A percentile compares a stretch with the other conserved stretches of the same genome.
Conservation (phyloP, 2,329 filamentous ascomycete species). For the Cladosporium sp. region DNA sequence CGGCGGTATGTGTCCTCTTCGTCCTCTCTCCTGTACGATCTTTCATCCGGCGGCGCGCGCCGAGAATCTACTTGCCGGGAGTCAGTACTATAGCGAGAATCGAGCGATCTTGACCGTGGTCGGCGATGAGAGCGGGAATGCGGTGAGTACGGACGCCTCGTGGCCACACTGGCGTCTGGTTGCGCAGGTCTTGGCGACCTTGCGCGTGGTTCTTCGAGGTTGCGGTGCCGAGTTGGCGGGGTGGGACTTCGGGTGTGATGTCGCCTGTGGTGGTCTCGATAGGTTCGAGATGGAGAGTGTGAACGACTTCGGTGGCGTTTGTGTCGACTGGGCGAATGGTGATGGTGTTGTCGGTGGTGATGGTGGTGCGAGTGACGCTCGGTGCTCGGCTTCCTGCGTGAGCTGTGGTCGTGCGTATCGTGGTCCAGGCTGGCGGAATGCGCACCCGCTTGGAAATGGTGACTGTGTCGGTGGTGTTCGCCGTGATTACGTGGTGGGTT, state of each 20-base stretch:
- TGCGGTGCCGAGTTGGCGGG: conserved; percentile 27
- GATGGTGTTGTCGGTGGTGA: conserved; percentile 13
- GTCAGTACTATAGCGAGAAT: conserved; percentile 34
- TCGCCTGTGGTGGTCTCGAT: conserved; percentile 15
- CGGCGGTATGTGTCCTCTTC: conserved; percentile 8
- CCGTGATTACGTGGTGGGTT: neutral
- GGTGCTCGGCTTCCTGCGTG: conserved; percentile 4
- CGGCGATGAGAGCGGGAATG: conserved; percentile 35
- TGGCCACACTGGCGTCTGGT: conserved; percentile 20
- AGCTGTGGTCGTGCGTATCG: conserved; percentile 10
- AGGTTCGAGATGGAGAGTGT: conserved; percentile 18
- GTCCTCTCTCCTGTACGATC: conserved; percentile 19
- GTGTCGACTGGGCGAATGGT: conserved; percentile 18
- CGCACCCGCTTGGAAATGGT: neutral
- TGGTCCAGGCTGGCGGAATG: neutral
- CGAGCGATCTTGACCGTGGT: conserved; percentile 35
- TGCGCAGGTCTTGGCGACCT: conserved; percentile 29
- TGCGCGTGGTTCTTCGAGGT: conserved; percentile 31
- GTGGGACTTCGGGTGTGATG: conserved; percentile 20
- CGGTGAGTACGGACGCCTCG: conserved; percentile 28
- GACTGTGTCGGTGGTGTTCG: neutral
- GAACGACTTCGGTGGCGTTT: conserved; percentile 19
- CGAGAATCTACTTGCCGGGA: conserved; percentile 25
- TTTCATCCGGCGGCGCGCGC: conserved; percentile 14
- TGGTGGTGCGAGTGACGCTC: conserved; percentile 12